These are phyloP conservation scores for Ophiostoma perfectum DNA, from an alignment of 2,329 filamentous ascomycete genomes.

Conservation along the genomic window DNA sequence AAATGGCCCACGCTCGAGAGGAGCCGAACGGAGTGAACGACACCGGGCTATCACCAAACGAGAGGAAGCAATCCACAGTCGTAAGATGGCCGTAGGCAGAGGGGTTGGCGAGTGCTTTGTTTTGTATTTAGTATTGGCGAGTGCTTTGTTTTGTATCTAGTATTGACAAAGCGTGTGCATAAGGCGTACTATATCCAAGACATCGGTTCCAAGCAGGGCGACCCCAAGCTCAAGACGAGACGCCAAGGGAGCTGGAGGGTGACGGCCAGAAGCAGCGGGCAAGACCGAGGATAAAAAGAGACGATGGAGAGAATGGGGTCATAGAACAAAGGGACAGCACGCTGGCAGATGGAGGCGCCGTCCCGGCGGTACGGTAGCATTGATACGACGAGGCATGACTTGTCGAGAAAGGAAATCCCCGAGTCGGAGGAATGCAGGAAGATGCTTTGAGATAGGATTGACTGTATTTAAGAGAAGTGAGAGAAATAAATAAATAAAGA, in stretches of 20 bases:
- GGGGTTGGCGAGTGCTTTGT: not conserved
- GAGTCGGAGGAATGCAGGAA: not conserved
- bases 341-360: not conserved
- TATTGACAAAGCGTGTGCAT: too few relatives aligned
- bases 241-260: not conserved
- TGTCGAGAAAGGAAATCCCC: not conserved
- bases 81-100: not conserved
- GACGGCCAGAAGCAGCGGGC: not conserved
- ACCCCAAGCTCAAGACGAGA: not conserved
- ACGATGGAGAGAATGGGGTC: not conserved
- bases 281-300: not conserved
- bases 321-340: not conserved
- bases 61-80: constrained; percentile 6
- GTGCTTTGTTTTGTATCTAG: not conserved
- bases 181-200: not conserved
- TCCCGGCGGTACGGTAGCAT: constrained; percentile 17
- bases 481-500: too few relatives aligned
- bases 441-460: too few relatives aligned
- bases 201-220: not conserved
- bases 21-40: not conserved
- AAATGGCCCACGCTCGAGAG: not conserved
- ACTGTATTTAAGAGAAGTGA: too few relatives aligned
- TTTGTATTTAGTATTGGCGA: too few relatives aligned
- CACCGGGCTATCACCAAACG: not conserved
- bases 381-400: constrained; percentile 9